Base-by-base conservation (phyloP, 1,284 basidiomycete species). In the Kwoniella shivajii region DNA sequence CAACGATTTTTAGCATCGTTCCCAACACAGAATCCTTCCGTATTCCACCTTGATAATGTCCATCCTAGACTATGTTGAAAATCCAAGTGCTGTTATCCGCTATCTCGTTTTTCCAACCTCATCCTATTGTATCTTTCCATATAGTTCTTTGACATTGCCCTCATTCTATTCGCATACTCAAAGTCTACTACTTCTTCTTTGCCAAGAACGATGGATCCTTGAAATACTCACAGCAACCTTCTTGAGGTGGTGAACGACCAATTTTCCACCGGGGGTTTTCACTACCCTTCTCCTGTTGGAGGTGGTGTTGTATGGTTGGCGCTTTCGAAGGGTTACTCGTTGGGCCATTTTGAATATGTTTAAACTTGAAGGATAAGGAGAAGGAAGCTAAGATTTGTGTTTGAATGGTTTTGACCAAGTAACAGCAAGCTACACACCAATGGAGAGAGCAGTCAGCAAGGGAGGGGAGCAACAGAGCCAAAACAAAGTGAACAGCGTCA, bases 261-360 rank as follows among this genome's bases (percentile, higher is more conserved):
- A 68, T 71, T 78, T 79, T 66, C 78, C 78, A 70, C 78, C 78
- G 54, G 95, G 95, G 42, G 95, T 99, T 86, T 99, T 99, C 68
- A 99, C 87, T 68, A 99, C 86, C 69, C 93, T 88, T 78, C 93
- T 85, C 77, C 91, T 87, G 86, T 90, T 95, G 61, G 95, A 98
- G 76, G 88, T 88, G 81, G 96, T 99, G 88, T 98, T 98, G 87
- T 99, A 99, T 22, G 94, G 88, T 73, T 89, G 90, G 79, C 95
- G 91, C 83, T 95, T 99, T 83, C 96, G 91, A 83, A 99, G 90
- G 72, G 94, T 97, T 75, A 99, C 94, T 79, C 95, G 93, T 87
- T 97, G 92, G 82, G 92, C 92, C 94, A 98, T 96, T 84, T 72
- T 77, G 67, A 38, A 51, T 18, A 20, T 24, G 50, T 14, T 52